Evolutionary conservation across 139 green algal species (phyloP).

Genomic region (Auxenochlorella pyrenoidosa): DNA sequence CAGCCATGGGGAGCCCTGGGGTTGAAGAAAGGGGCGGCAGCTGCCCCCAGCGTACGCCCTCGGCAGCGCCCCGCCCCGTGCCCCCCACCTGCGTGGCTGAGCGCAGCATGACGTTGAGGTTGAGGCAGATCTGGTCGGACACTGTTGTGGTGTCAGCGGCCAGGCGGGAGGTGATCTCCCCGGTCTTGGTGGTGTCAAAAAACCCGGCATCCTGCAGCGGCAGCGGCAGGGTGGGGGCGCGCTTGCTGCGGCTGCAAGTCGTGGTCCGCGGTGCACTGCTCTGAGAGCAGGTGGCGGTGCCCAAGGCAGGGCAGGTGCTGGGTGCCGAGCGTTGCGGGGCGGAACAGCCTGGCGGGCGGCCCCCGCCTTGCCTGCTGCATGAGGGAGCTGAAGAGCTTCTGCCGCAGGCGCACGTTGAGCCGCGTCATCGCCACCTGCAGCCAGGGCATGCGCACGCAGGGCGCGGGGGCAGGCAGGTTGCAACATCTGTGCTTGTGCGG

Average conservation of each 20-base stretch:
- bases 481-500: too few species aligned
- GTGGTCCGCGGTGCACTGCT: too few species aligned
- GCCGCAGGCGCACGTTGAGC: slow-evolving; percentile 65
- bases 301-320: background rate
- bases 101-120: slow-evolving; percentile 85
- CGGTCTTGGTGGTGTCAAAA: slow-evolving; percentile 80
- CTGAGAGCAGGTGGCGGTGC: background rate
- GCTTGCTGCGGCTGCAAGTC: too few species aligned
- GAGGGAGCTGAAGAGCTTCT: slow-evolving; percentile 39
- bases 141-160: slow-evolving; percentile 82
- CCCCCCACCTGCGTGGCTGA: slow-evolving; percentile 30
- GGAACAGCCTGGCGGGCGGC: background rate
- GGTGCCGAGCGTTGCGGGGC: too few species aligned
- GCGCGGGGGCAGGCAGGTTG: too few species aligned
- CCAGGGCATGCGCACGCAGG: too few species aligned
- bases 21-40: too few species aligned
- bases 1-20: too few species aligned
- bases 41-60: too few species aligned
- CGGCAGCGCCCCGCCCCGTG: too few species aligned
- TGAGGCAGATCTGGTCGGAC: slow-evolving; percentile 77
- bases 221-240: slow-evolving; percentile 23
- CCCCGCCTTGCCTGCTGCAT: slow-evolving; percentile 29
- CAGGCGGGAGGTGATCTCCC: slow-evolving; percentile 68
- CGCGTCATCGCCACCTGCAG: slow-evolving; percentile 44
- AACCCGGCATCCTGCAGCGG: slow-evolving; percentile 85